These are phyloP conservation scores for Lipomyces spencermartinsiae DNA, from an alignment of 805 yeast genomes.

Conservation along the genomic window DNA sequence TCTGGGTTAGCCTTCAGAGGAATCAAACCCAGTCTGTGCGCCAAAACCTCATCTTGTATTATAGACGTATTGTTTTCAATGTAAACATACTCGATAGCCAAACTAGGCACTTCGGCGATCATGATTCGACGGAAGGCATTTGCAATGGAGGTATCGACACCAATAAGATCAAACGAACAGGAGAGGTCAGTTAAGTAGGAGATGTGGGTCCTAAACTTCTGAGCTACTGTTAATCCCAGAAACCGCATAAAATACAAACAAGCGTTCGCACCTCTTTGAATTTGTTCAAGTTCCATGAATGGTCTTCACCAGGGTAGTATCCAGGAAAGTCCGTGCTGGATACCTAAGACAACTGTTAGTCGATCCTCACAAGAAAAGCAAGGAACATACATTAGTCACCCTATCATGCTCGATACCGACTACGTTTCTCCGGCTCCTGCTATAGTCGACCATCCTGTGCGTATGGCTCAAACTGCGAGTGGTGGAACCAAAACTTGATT, in stretches of 20 bases:
- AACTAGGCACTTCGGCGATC: conserved; percentile 96
- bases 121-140: conserved; percentile 96
- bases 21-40: conserved; percentile 91
- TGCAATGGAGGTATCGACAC: conserved; percentile 89
- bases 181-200: conserved; percentile 62
- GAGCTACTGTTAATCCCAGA: neutral
- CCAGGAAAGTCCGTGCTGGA: conserved; percentile 94
- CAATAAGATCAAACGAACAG: conserved; percentile 85
- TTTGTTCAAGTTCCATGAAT: conserved; percentile 82
- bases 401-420: conserved; percentile 90
- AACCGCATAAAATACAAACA: neutral
- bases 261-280: conserved; percentile 57
- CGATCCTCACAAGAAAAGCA: neutral
- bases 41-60: conserved; percentile 94
- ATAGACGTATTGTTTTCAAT: conserved; percentile 94
- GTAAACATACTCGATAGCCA: conserved; percentile 91
- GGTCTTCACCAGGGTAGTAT: conserved; percentile 65
- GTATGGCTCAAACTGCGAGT: neutral
- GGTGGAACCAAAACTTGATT: neutral
- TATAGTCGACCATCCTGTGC: conserved; percentile 17
- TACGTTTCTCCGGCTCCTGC: conserved; percentile 51
- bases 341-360: conserved; percentile 45
- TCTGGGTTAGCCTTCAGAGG: conserved; percentile 95
- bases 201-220: conserved; percentile 65
- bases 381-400: conserved; percentile 68